These are phyloP conservation scores for Huntiella abstrusa DNA, from an alignment of 2,329 filamentous ascomycete genomes.

Conservation along the genomic window DNA sequence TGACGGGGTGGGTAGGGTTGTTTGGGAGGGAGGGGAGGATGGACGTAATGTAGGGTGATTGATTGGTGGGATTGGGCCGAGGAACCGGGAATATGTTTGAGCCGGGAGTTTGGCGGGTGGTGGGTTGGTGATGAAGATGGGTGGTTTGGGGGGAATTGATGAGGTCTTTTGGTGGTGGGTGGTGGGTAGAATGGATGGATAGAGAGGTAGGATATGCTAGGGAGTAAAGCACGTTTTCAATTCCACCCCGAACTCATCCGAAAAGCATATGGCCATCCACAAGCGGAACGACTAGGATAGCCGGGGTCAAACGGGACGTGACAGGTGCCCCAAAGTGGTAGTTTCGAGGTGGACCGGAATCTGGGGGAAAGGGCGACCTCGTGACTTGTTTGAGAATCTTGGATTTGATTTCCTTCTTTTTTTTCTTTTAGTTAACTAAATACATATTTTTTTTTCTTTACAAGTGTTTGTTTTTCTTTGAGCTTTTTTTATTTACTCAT, in stretches of 20 bases:
- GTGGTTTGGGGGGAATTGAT: slow-evolving; percentile 11
- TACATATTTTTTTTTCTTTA: neutral
- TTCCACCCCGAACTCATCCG: too few relatives aligned
- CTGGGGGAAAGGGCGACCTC: too few relatives aligned
- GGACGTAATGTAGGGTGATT: slow-evolving; percentile 9
- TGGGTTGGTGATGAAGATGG: neutral
- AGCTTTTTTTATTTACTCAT: slow-evolving; percentile 1
- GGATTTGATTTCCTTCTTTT: slow-evolving; percentile 1
- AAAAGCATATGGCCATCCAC: too few relatives aligned
- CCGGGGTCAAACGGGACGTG: too few relatives aligned
- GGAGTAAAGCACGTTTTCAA: too few relatives aligned
- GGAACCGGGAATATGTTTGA: slow-evolving; percentile 6
- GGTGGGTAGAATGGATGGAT: too few relatives aligned
- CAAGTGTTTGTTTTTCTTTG: neutral
- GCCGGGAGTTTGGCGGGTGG: neutral
- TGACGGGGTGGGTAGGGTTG: slow-evolving; percentile 1
- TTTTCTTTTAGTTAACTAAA: neutral
- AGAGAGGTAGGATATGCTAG: too few relatives aligned
- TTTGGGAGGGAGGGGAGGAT: neutral
- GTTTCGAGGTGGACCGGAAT: too few relatives aligned
- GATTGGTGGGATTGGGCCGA: slow-evolving; percentile 11
- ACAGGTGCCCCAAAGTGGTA: too few relatives aligned
- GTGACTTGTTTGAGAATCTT: too few relatives aligned
- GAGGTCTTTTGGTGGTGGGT: neutral
- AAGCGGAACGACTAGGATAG: too few relatives aligned